Conservation (phyloP, 805 yeast genomes). For the Kodamaea laetipori region DNA sequence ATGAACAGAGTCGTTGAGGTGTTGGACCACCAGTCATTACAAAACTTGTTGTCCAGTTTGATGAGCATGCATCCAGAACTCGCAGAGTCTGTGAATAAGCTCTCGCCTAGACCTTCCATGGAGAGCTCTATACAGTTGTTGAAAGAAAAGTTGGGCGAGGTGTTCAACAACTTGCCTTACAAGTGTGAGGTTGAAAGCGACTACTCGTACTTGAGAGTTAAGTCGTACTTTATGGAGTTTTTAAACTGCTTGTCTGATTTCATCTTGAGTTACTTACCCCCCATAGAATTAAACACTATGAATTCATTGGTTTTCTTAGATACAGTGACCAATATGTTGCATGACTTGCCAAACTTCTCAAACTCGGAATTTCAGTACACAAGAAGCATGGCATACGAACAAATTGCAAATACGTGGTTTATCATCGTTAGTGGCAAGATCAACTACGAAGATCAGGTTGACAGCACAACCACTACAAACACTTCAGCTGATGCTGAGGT, state of each 20-base stretch:
- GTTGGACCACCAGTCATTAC: conserved; percentile 58
- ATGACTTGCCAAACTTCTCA: conserved; percentile 66
- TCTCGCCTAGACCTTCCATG: conserved; percentile 62
- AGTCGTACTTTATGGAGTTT: conserved; percentile 67
- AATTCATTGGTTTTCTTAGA: conserved; percentile 64
- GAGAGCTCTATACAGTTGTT: conserved; percentile 54
- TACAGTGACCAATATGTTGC: conserved; percentile 59
- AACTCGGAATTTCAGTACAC: conserved; percentile 56
- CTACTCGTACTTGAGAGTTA: conserved; percentile 74
- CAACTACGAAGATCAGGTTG: conserved; percentile 19
- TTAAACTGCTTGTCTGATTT: conserved; percentile 72
- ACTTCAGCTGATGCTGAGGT: not conserved
- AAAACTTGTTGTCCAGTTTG: conserved; percentile 51
- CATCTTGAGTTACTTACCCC: conserved; percentile 71
- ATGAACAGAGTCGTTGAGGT: conserved; percentile 67
- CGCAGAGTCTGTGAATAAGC: conserved; percentile 46
- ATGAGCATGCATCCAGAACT: conserved; percentile 66
- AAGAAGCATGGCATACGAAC: conserved; percentile 58
- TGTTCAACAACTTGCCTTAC: conserved; percentile 63
- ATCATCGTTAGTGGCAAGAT: conserved; percentile 37
- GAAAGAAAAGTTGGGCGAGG: conserved; percentile 44
- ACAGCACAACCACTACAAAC: conserved; percentile 12
- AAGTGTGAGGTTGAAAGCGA: conserved; percentile 73
- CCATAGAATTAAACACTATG: conserved; percentile 56
- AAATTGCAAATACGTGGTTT: conserved; percentile 60